These are phyloP conservation scores for Maudiozyma serrabonitensis DNA, from an alignment of 805 yeast genomes.

Conservation along the genomic window DNA sequence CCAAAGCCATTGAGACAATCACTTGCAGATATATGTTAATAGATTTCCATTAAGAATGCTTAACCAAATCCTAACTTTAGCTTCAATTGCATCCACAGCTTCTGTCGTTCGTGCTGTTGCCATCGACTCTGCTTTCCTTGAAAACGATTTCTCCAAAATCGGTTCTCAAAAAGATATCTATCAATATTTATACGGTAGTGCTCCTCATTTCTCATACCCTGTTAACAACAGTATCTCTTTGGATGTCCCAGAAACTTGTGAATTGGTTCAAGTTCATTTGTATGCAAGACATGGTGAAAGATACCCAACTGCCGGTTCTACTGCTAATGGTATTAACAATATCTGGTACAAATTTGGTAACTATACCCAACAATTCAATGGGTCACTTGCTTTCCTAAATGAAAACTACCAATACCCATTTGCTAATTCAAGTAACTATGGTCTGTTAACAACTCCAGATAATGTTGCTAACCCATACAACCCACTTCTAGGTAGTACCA, in stretches of 20 bases:
- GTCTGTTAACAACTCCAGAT: constrained; percentile 30
- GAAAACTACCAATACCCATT: constrained; percentile 36
- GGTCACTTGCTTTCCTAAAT: constrained; percentile 42
- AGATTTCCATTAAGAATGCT: background rate
- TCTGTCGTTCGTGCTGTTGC: constrained; percentile 46
- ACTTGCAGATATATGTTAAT: background rate
- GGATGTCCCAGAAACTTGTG: constrained; percentile 39
- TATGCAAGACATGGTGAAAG: constrained; percentile 76
- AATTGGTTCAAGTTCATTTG: constrained; percentile 57
- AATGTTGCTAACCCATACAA: constrained; percentile 17
- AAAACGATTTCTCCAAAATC: constrained; percentile 33
- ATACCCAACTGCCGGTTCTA: constrained; percentile 44
- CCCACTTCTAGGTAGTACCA: constrained; percentile 39
- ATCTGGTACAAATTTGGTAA: constrained; percentile 12
- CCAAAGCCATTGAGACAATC: background rate
- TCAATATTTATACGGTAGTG: constrained; percentile 45
- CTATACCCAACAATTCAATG: constrained; percentile 32
- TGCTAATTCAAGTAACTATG: constrained; percentile 33
- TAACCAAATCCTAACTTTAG: background rate
- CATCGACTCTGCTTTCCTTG: constrained; percentile 57
- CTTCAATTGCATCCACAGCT: background rate
- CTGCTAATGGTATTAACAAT: constrained; percentile 30
- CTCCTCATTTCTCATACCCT: constrained; percentile 42
- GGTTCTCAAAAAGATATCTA: constrained; percentile 30
- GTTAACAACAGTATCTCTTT: constrained; percentile 45